These are phyloP conservation scores for Silene latifolia DNA, from an alignment of 148 eudicot genomes.

Conservation along the genomic window DNA sequence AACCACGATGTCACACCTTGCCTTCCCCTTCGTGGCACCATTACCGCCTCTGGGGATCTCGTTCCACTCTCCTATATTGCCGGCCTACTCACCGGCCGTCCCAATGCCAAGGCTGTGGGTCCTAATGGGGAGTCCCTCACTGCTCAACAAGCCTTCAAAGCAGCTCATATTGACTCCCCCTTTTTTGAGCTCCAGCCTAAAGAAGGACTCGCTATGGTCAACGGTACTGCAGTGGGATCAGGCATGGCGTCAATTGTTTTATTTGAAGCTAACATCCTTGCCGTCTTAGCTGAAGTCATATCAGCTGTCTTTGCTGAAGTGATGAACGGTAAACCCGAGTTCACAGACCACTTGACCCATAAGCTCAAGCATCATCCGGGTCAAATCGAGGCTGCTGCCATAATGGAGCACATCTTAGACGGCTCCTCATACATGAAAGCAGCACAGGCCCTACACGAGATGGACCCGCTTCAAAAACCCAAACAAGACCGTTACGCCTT, in stretches of 20 bases:
- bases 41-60: conserved; percentile 83
- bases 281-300: conserved; percentile 52
- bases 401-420: conserved; percentile 76
- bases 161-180: conserved; percentile 42
- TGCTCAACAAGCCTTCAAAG: conserved; percentile 54
- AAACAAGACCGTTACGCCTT: conserved; percentile 82
- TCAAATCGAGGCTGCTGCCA: conserved; percentile 86
- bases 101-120: conserved; percentile 67
- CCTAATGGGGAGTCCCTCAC: conserved; percentile 52
- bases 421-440: conserved; percentile 69
- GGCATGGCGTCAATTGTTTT: conserved; percentile 77
- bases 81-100: conserved; percentile 71
- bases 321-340: conserved; percentile 85
- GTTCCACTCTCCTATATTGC: conserved; percentile 87
- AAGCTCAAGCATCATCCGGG: conserved; percentile 87
- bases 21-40: conserved; percentile 78
- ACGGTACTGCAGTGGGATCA: conserved; percentile 87
- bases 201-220: conserved; percentile 79
- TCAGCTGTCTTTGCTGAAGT: conserved; percentile 92
- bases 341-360: conserved; percentile 81
- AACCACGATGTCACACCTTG: conserved; percentile 79
- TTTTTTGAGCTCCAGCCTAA: conserved; percentile 82
- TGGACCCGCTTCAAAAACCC: conserved; percentile 76
- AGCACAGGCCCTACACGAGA: conserved; percentile 57
- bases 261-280: conserved; percentile 62